Percentiles rank a stretch among this genome's conserved stretches.
Conservation (phyloP, 2,329 filamentous ascomycete species). For the Penicillium italicum region DNA sequence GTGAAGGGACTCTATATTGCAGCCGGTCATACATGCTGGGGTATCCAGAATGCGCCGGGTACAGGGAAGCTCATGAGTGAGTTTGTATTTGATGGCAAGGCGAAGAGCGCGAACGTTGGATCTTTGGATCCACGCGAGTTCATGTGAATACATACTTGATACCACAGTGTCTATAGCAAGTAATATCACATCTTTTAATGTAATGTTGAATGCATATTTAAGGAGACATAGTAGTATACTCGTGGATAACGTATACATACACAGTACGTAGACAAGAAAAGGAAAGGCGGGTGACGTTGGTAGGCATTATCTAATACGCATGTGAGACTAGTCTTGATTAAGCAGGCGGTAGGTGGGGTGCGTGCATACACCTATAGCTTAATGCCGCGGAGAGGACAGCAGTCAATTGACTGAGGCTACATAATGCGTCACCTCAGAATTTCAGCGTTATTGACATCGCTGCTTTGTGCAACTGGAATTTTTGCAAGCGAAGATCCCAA, state of each 20-base stretch:
- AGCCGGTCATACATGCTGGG: slow-evolving; percentile 94
- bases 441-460: slow-evolving; percentile 26
- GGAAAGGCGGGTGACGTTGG: background rate
- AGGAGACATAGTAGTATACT: background rate
- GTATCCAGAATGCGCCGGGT: slow-evolving; percentile 90
- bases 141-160: slow-evolving; percentile 22
- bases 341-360: background rate
- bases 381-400: slow-evolving; percentile 25
- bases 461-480: slow-evolving; percentile 29
- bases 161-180: background rate
- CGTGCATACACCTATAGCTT: slow-evolving; percentile 3
- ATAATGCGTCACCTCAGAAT: slow-evolving; percentile 32
- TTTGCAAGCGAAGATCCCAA: slow-evolving; percentile 27
- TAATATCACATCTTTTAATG: background rate
- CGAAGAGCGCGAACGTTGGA: slow-evolving; percentile 64
- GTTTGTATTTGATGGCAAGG: slow-evolving; percentile 68
- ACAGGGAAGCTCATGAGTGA: slow-evolving; percentile 80
- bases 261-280: background rate
- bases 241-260: too few species aligned
- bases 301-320: background rate
- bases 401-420: slow-evolving; percentile 20
- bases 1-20: slow-evolving; percentile 75
- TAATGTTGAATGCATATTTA: background rate
- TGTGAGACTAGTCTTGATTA: background rate
- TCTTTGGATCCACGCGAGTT: slow-evolving; percentile 66